A percentile compares a stretch with the other conserved stretches of the same genome.
phyloP scores from a whole-genome alignment of 139 green algal genomes.

The Ulvella scutata region DNA sequence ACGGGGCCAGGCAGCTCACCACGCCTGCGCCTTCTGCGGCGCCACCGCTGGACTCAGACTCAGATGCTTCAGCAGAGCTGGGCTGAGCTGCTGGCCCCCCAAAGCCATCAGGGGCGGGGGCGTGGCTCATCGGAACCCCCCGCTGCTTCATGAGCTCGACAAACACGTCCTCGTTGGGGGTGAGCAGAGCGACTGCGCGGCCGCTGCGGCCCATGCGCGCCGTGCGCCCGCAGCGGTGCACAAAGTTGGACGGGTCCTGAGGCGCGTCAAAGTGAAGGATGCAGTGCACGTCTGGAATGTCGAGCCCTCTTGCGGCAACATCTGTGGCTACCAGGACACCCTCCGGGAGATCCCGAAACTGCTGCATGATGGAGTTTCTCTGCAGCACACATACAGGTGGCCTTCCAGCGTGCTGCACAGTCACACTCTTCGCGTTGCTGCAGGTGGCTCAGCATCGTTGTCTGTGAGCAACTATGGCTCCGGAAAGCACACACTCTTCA shows the following conservation, averaged over 20 bases:
- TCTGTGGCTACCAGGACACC: constrained; percentile 82
- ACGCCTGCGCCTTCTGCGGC: no score
- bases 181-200: constrained; percentile 52
- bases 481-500: no score
- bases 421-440: no score
- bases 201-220: constrained; percentile 78
- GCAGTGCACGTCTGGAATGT: constrained; percentile 81
- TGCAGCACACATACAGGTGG: background rate
- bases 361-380: background rate
- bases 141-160: constrained; percentile 74
- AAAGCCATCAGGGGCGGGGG: background rate
- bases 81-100: no score
- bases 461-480: no score
- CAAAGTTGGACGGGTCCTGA: constrained; percentile 44
- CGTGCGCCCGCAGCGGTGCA: constrained; percentile 75
- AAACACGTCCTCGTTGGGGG: constrained; percentile 64
- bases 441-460: no score
- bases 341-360: background rate
- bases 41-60: no score
- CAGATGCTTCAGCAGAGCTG: no score
- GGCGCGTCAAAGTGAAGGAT: constrained; percentile 72
- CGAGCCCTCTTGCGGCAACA: constrained; percentile 79
- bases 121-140: constrained; percentile 29
- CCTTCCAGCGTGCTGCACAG: background rate
- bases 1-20: no score